These are phyloP conservation scores for Aureobasidium zeae DNA, from an alignment of 2,329 filamentous ascomycete species.

Conservation along the genomic window DNA sequence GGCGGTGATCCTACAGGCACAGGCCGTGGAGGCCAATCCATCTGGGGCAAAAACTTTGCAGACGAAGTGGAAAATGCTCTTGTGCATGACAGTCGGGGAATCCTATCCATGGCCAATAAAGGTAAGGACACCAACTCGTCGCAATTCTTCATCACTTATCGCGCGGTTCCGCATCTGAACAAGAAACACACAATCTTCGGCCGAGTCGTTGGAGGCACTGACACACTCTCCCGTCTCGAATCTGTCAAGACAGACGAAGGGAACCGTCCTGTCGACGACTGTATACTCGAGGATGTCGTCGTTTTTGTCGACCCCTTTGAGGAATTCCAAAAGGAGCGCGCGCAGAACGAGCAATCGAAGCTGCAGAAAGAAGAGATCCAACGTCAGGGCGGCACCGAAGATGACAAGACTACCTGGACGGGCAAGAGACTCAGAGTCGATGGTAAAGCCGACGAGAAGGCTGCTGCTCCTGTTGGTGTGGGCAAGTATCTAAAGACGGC, in stretches of 20 bases:
- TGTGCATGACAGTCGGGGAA: constrained; percentile 71
- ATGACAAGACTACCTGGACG: constrained; percentile 90
- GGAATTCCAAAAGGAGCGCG: constrained; percentile 67
- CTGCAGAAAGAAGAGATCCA: constrained; percentile 55
- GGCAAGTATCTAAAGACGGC: constrained; percentile 72
- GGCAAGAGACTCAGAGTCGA: constrained; percentile 74
- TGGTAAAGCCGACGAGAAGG: constrained; percentile 45
- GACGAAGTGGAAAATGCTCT: constrained; percentile 88
- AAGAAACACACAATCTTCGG: constrained; percentile 97
- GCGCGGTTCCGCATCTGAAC: constrained; percentile 74
- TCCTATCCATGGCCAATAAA: constrained; percentile 94
- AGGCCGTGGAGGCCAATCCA: constrained; percentile 76
- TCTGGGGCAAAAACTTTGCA: constrained; percentile 90
- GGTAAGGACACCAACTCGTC: constrained; percentile 95
- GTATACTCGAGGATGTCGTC: constrained; percentile 71
- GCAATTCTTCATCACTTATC: constrained; percentile 92
- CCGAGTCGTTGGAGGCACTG: constrained; percentile 64
- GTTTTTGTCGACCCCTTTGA: constrained; percentile 93
- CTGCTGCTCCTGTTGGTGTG: constrained; percentile 44
- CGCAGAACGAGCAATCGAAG: constrained; percentile 48
- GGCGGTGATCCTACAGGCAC: constrained; percentile 91
- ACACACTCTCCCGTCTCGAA: constrained; percentile 65
- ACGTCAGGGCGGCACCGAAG: constrained; percentile 63
- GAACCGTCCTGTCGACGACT: constrained; percentile 68
- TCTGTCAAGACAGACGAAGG: constrained; percentile 61